These are phyloP conservation scores for Polygonum maritimum DNA, from an alignment of 148 eudicot species.

Conservation along the genomic window DNA sequence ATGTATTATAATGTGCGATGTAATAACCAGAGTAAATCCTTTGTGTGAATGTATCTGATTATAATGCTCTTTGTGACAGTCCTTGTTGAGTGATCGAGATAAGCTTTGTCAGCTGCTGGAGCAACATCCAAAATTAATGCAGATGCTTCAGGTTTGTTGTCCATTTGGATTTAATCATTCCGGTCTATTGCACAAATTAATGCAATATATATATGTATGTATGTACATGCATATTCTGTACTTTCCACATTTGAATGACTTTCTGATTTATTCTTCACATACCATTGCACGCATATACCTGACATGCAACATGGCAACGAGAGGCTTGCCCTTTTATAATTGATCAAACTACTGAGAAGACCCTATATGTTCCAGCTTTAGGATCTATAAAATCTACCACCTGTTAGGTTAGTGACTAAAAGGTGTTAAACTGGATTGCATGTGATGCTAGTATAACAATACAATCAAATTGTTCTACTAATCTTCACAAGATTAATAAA, in stretches of 20 bases:
- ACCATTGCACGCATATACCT: neutral
- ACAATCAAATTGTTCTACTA: neutral
- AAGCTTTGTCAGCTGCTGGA: slow-evolving; percentile 90
- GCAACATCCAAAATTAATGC: slow-evolving; percentile 96
- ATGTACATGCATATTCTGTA: neutral
- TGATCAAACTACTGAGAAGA: neutral
- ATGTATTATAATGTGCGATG: neutral
- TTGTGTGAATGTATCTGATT: neutral
- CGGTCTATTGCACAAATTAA: neutral
- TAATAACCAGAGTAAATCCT: neutral
- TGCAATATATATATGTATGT: neutral
- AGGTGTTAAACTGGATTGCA: neutral
- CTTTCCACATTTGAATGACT: neutral
- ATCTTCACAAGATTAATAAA: neutral
- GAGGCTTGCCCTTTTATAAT: neutral
- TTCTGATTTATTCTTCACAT: neutral
- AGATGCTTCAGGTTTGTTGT: slow-evolving; percentile 85
- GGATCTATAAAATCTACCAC: neutral
- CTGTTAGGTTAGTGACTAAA: neutral
- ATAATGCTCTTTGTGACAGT: slow-evolving; percentile 29
- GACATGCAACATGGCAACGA: neutral
- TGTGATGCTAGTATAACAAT: neutral
- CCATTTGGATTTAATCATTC: neutral
- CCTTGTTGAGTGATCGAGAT: slow-evolving; percentile 83
- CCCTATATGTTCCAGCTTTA: neutral